Evolutionary conservation across 352 stramenopile species (phyloP), one percentile per base, ranked within the genome.

Genomic region (Aphanomyces invadans): DNA sequence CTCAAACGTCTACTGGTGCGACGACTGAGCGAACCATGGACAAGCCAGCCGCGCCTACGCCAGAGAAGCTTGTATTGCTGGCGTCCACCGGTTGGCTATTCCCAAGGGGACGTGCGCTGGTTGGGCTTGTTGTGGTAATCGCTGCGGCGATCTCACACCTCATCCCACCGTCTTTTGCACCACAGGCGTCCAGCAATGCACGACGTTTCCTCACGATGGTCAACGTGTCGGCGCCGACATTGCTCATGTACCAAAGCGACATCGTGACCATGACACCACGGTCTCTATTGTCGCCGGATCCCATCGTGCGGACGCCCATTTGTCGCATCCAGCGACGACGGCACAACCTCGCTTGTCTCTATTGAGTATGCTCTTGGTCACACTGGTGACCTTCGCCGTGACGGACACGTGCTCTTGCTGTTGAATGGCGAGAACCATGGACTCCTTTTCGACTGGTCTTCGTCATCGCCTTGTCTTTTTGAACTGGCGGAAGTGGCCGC

Each of bases 391-490:
- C 68, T 88, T 26, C 76, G 72, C 56, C 48, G 55, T 0, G 65
- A 76, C 4, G 51, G 68, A 15, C 73, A 70, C 38, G 77, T 88
- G 49, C 86, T 90, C 42, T 71, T 90, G 59, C 83, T 85, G 78
- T 72, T 88, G 26, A 90, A 88, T 36, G 80, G 81, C 25, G 42
- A 86, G 45, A 83, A 88, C 62, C 73, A 86, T n/a, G 80, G 78
- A 28, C 10, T 87, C 1, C 77, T 73, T 45, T 33, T 88, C 32
- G 65, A 68, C 7, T 90, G 72, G 75, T n/a, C 36, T 25, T 42
- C 49, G 0, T 48, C 61, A 15, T 89, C 87, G 51, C 71, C 75
- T 12, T 91, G 80, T 56, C 60, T 88, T 21, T 61, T 74, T 23
- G 74, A 86, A 46, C 63, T 89, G 2, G 76, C 78, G 21, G 45